Base-by-base conservation (phyloP, 768 basidiomycete species). In the Goffeauzyma gilvescens region DNA sequence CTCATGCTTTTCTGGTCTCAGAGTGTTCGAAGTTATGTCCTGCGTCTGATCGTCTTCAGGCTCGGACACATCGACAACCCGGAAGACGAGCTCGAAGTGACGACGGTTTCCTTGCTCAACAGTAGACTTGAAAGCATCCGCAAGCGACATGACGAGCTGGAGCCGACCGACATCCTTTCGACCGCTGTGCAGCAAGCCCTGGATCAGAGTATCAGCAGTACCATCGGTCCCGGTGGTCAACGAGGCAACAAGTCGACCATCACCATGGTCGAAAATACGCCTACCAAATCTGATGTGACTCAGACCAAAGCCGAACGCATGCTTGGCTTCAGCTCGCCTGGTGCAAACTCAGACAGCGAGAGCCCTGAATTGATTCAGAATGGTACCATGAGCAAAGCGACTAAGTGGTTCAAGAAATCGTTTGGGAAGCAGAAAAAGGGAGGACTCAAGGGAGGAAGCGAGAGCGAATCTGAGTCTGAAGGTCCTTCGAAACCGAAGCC, bases 21-120 rank as follows among this genome's bases (percentile, higher is more conserved):
- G 40, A 58, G 51, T 17, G 58, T 60, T 20, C 46, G 60, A 35
- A 60, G 59, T 20, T 65, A 66, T 45, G 50, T 64, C 40, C 43
- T 66, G 15, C 54, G 64, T 8, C 46, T 68, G 14, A 59, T 69
- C 41, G 67, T 65, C 2, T 65, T 65, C 61, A 59, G 67, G 4
- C 50, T 69, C 6, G 62, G 65, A 13, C 66, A 68, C 22, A 45
- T 69, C 9, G 60, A 58, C 10, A 57, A 42, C 13, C 38, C 50
- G 21, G 53, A 53, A 18, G 60, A 61, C 37, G 45, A 54, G 21
- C 53, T 62, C 24, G 64, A 65, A 38, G 50, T 65, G 28, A 55
- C 55, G 12, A 56, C 54, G 23, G 58, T 68, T 32, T 51, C 50
- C 23, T 48, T 66, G 7, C 57, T 69, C 30, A 65, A 68, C 45